phyloP scores from a whole-genome alignment of 345 rosid species.

The Lenwebbia sp. region DNA sequence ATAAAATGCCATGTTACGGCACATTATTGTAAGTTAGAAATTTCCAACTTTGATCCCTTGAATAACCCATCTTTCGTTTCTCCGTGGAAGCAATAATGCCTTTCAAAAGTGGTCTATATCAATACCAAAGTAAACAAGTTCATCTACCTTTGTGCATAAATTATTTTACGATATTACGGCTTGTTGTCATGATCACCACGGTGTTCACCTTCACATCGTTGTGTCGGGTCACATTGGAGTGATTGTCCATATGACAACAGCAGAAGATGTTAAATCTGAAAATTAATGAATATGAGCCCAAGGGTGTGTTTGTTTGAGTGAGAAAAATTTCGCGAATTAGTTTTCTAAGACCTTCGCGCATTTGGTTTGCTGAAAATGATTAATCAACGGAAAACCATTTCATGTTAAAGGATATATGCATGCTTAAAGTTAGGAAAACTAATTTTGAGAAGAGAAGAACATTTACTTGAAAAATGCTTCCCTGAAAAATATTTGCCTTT shows the following conservation, averaged over 20 bases:
- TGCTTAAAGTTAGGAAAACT: too few species aligned
- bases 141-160: not conserved
- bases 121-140: not conserved
- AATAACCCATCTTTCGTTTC: not conserved
- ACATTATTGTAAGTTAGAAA: not conserved
- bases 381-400: too few species aligned
- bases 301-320: too few species aligned
- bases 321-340: too few species aligned
- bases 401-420: too few species aligned
- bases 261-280: accelerated
- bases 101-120: not conserved
- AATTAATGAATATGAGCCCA: not conserved
- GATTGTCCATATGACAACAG: not conserved
- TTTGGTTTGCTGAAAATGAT: too few species aligned
- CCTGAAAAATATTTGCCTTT: too few species aligned
- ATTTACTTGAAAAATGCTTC: too few species aligned
- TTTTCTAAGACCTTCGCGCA: too few species aligned
- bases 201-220: too few species aligned
- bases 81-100: accelerated
- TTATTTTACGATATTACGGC: accelerated
- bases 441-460: too few species aligned
- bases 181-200: not conserved
- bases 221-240: not conserved
- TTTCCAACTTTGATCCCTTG: accelerated
- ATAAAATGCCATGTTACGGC: accelerated